phyloP scores from a whole-genome alignment of 805 yeast genomes.

The Metahyphopichia silvanorum region DNA sequence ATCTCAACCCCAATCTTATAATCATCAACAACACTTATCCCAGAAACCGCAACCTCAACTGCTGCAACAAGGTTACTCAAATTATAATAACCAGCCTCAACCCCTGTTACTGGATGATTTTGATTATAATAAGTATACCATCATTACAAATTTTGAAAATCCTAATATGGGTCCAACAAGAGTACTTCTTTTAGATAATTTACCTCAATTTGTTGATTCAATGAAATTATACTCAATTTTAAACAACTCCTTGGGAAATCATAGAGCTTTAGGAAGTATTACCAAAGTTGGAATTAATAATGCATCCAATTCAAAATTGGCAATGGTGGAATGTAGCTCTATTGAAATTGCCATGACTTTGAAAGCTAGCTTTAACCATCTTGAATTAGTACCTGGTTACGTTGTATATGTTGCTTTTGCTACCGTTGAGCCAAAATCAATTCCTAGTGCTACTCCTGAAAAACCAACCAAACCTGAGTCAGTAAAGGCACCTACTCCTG shows the following conservation, averaged over 20 bases:
- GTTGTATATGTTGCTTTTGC: slow-evolving; percentile 84
- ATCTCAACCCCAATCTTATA: slow-evolving; percentile 3
- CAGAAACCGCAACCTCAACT: slow-evolving; percentile 11
- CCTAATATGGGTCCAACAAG: slow-evolving; percentile 72
- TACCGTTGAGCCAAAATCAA: slow-evolving; percentile 14
- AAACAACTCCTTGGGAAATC: slow-evolving; percentile 15
- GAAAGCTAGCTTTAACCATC: slow-evolving; percentile 72
- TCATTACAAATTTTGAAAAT: slow-evolving; percentile 73
- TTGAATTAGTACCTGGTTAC: slow-evolving; percentile 76
- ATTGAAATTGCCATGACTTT: slow-evolving; percentile 79
- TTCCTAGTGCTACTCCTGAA: slow-evolving; percentile 4
- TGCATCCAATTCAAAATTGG: slow-evolving; percentile 17
- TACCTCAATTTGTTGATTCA: slow-evolving; percentile 69
- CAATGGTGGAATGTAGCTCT: slow-evolving; percentile 66
- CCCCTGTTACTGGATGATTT: slow-evolving; percentile 50
- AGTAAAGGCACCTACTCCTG: slow-evolving; percentile 18
- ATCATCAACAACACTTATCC: slow-evolving; percentile 5
- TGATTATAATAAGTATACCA: slow-evolving; percentile 53
- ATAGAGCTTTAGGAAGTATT: slow-evolving; percentile 11
- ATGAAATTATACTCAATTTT: slow-evolving; percentile 27
- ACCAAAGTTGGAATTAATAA: slow-evolving; percentile 16
- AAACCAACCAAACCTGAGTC: slow-evolving; percentile 13
- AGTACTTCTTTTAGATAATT: slow-evolving; percentile 72
- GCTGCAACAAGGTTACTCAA: slow-evolving; percentile 4
- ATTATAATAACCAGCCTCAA: slow-evolving; percentile 3